Conservation (phyloP, 306 rosid genomes). For the Ceratonia siliqua region DNA sequence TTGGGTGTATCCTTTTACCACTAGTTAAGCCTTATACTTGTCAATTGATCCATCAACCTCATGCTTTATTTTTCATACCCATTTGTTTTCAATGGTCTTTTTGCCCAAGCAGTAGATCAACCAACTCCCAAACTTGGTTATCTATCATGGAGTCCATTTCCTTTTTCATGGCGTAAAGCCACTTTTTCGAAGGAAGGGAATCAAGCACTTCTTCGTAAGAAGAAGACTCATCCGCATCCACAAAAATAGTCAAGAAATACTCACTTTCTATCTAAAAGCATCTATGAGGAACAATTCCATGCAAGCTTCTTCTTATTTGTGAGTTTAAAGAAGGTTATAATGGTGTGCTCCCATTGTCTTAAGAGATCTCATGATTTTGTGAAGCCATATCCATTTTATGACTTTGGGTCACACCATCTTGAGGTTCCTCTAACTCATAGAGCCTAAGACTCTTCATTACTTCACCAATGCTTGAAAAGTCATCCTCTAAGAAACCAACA, state of each 20-base stretch:
- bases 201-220: neutral
- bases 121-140: neutral
- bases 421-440: neutral
- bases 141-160: neutral
- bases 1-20: neutral
- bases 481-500: neutral
- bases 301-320: neutral
- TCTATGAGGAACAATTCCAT: neutral
- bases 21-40: neutral
- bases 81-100: neutral
- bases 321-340: too few relatives aligned
- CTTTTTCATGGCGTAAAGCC: too few relatives aligned
- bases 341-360: neutral
- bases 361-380: too few relatives aligned
- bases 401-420: neutral
- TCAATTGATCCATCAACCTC: neutral
- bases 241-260: neutral
- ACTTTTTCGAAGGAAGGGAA: too few relatives aligned
- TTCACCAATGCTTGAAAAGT: neutral
- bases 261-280: neutral
- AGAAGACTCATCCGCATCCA: neutral
- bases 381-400: neutral
- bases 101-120: neutral
- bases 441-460: neutral
- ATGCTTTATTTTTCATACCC: neutral